These are phyloP conservation scores for Xylariaceae sp. DNA, from an alignment of 2,329 filamentous ascomycete genomes.

Conservation along the genomic window DNA sequence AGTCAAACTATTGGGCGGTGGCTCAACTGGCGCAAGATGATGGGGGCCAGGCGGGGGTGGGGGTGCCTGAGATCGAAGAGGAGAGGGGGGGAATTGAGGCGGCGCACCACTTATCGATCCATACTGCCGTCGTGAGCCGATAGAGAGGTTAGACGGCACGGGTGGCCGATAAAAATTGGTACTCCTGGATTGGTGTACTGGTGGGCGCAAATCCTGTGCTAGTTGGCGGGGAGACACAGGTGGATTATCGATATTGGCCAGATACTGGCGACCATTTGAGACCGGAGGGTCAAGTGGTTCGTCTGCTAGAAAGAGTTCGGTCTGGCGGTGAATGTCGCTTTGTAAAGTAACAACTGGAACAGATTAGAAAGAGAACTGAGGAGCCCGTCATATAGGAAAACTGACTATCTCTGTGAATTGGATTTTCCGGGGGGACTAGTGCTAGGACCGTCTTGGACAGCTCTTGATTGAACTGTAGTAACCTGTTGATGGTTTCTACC, in stretches of 20 bases:
- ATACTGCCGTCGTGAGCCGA: constrained; percentile 72
- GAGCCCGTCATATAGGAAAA: constrained; percentile 19
- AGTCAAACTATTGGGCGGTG: constrained; percentile 64
- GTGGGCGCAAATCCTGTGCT: constrained; percentile 69
- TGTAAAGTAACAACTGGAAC: constrained; percentile 54
- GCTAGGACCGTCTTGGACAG: constrained; percentile 71
- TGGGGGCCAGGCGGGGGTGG: constrained; percentile 59
- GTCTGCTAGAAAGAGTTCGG: constrained; percentile 55
- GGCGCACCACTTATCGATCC: constrained; percentile 73
- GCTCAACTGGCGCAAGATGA: constrained; percentile 59
- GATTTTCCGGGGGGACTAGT: constrained; percentile 70
- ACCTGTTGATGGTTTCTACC: constrained; percentile 71
- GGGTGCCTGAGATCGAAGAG: constrained; percentile 62
- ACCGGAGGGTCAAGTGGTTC: constrained; percentile 65
- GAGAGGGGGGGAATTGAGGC: constrained; percentile 67
- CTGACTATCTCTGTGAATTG: constrained; percentile 78
- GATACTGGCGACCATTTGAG: constrained; percentile 62
- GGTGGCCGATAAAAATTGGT: constrained; percentile 68
- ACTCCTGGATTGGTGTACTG: constrained; percentile 53
- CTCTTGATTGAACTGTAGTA: constrained; percentile 76
- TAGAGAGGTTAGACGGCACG: constrained; percentile 75
- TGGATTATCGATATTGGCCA: constrained; percentile 64
- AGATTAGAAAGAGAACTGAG: constrained; percentile 18
- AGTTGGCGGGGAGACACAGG: constrained; percentile 85
- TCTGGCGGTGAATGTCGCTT: constrained; percentile 57